phyloP scores from a whole-genome alignment of 768 basidiomycete genomes.

The Russula lepida region DNA sequence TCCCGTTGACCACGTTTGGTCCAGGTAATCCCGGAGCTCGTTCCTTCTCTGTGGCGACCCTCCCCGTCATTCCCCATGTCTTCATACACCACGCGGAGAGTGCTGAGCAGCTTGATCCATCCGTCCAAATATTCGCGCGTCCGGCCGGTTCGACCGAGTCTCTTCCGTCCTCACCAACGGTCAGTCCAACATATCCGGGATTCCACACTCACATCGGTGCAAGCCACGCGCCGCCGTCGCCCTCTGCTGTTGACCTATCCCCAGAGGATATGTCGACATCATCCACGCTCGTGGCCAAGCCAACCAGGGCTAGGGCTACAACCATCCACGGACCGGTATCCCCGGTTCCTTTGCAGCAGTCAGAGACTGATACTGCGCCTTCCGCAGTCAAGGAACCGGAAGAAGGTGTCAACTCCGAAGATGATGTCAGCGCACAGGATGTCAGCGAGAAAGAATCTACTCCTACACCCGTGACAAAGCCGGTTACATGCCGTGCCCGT shows the following conservation, averaged over 20 bases:
- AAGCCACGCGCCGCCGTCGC: background rate
- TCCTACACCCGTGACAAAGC: slow-evolving; percentile 1
- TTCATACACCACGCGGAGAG: slow-evolving; percentile 28
- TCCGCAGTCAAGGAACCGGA: slow-evolving; percentile 15
- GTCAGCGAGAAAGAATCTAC: slow-evolving; percentile 9
- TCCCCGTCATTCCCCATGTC: slow-evolving; percentile 26
- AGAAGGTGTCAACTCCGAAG: slow-evolving; percentile 15
- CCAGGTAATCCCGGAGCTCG: slow-evolving; percentile 11
- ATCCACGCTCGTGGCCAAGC: background rate
- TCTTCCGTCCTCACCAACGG: slow-evolving; percentile 34
- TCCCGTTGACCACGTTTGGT: background rate
- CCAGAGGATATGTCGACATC: slow-evolving; percentile 7
- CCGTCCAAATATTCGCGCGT: slow-evolving; percentile 66
- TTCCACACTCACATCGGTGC: background rate
- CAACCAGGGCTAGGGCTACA: slow-evolving; percentile 11
- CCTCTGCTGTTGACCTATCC: background rate
- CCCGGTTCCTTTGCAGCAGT: background rate
- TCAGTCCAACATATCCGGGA: slow-evolving; percentile 28
- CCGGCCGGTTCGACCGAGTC: slow-evolving; percentile 73
- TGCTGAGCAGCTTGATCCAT: slow-evolving; percentile 52
- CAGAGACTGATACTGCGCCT: slow-evolving; percentile 8
- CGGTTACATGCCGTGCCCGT: slow-evolving; percentile 21
- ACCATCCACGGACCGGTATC: slow-evolving; percentile 17
- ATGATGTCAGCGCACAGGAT: background rate
- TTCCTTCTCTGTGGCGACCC: slow-evolving; percentile 29